A percentile compares a stretch with the other conserved stretches of the same genome.
These are phyloP conservation scores for Nothomitra cinnamomea DNA, from an alignment of 2,329 filamentous ascomycete species.

Conservation along the genomic window DNA sequence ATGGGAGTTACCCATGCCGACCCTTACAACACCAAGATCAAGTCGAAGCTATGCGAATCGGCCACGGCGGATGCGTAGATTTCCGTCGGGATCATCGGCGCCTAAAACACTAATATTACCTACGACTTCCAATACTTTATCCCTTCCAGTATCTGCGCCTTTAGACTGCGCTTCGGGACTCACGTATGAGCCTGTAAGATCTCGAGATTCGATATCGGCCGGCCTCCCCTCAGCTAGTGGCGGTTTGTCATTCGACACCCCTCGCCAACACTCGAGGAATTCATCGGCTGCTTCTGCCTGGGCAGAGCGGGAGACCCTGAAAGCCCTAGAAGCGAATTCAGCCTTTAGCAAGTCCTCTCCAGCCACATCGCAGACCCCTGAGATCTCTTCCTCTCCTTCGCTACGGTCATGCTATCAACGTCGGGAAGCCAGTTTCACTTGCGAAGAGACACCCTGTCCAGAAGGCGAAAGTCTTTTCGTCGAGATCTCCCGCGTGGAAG, in stretches of 20 bases:
- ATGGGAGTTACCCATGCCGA: background rate
- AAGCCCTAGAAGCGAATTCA: background rate
- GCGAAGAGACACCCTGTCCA: background rate
- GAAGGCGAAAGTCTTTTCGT: background rate
- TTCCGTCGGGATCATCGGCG: slow-evolving; percentile 10
- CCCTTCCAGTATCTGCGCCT: background rate
- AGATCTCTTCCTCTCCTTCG: background rate
- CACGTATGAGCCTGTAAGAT: background rate
- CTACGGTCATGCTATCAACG: background rate
- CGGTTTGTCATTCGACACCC: background rate
- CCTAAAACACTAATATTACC: slow-evolving; percentile 6
- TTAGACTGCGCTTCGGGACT: background rate
- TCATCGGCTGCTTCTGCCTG: background rate
- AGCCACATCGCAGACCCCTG: background rate
- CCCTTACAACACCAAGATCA: background rate
- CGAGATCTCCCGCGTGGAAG: slow-evolving; percentile 1
- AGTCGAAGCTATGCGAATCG: slow-evolving; percentile 1
- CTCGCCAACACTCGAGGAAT: background rate
- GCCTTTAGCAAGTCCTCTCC: background rate
- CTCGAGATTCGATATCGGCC: background rate
- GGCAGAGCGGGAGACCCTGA: background rate
- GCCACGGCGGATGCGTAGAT: slow-evolving; percentile 9
- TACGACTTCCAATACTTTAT: background rate
- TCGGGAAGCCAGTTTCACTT: background rate
- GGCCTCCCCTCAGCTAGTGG: background rate